These are phyloP conservation scores for Quercus mongolica DNA, from an alignment of 306 rosid genomes.

Conservation along the genomic window DNA sequence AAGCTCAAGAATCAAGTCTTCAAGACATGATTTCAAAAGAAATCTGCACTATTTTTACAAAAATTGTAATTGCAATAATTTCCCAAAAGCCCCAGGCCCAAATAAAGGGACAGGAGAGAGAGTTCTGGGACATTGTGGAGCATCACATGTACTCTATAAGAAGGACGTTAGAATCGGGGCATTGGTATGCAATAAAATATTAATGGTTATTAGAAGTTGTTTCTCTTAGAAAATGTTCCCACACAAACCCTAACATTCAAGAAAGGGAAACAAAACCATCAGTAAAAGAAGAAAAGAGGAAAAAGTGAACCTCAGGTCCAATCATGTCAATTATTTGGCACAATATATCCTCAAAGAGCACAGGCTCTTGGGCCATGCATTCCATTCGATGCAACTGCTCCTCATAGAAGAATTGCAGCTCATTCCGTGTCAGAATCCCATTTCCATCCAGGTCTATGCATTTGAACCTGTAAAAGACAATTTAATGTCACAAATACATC, in stretches of 20 bases:
- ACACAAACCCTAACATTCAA: neutral
- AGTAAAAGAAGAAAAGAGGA: constrained; percentile 16
- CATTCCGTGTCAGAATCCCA: constrained; percentile 84
- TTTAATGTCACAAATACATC: constrained; percentile 24
- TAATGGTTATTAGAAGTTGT: neutral
- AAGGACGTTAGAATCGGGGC: neutral
- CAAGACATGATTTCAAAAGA: no score
- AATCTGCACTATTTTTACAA: no score
- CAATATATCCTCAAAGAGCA: constrained; percentile 95
- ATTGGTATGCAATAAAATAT: neutral
- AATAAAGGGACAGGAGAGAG: neutral
- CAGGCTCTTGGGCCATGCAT: constrained; percentile 99
- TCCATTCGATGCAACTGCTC: constrained; percentile 99
- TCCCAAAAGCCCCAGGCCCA: neutral
- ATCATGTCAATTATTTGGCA: constrained; percentile 98
- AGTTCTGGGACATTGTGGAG: neutral
- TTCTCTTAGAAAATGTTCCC: neutral
- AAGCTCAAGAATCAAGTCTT: no score
- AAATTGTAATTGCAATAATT: no score
- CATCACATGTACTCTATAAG: neutral
- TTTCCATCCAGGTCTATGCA: constrained; percentile 98
- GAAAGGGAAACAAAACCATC: neutral
- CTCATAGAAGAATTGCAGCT: constrained; percentile 96
- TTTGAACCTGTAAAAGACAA: constrained; percentile 73
- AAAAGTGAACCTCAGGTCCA: constrained; percentile 76